Percentiles rank a stretch among this genome's conserved stretches.
phyloP scores from a whole-genome alignment of 306 rosid genomes.

The Glycyrrhiza uralensis region DNA sequence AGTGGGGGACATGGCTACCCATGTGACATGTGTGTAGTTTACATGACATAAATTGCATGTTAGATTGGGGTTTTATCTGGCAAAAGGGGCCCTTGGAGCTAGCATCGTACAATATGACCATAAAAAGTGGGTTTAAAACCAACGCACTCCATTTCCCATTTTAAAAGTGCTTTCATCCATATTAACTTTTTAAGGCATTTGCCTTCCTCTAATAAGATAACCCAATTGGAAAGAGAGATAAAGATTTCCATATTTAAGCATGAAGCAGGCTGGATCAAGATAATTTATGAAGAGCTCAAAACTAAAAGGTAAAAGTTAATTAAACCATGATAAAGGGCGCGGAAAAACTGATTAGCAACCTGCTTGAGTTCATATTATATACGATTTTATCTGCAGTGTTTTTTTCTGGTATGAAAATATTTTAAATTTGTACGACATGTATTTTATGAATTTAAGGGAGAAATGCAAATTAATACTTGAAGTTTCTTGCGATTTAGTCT shows the following conservation, averaged over 20 bases:
- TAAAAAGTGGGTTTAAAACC: slow-evolving; percentile 33
- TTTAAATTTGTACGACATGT: too few relatives aligned
- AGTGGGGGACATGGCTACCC: slow-evolving; percentile 56
- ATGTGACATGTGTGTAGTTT: slow-evolving; percentile 69
- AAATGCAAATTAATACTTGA: too few relatives aligned
- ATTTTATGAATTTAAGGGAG: too few relatives aligned
- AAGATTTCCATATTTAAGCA: neutral
- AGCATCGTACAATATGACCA: slow-evolving; percentile 24
- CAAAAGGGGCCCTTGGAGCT: slow-evolving; percentile 33
- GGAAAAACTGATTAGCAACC: too few relatives aligned
- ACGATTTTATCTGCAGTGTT: too few relatives aligned
- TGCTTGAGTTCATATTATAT: too few relatives aligned
- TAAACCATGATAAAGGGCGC: too few relatives aligned
- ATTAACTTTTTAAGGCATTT: neutral
- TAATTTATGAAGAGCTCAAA: neutral
- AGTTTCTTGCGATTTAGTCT: too few relatives aligned
- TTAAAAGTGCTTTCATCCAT: slow-evolving; percentile 23
- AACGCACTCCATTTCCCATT: slow-evolving; percentile 22
- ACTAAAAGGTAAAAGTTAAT: neutral
- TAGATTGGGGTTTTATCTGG: slow-evolving; percentile 51
- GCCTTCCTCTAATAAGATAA: neutral
- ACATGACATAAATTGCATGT: slow-evolving; percentile 52
- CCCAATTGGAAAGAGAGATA: neutral
- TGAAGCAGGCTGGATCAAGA: neutral
- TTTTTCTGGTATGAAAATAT: too few relatives aligned